Conservation (phyloP, 148 eudicot genomes). For the Rhododendron ferrugineum region DNA sequence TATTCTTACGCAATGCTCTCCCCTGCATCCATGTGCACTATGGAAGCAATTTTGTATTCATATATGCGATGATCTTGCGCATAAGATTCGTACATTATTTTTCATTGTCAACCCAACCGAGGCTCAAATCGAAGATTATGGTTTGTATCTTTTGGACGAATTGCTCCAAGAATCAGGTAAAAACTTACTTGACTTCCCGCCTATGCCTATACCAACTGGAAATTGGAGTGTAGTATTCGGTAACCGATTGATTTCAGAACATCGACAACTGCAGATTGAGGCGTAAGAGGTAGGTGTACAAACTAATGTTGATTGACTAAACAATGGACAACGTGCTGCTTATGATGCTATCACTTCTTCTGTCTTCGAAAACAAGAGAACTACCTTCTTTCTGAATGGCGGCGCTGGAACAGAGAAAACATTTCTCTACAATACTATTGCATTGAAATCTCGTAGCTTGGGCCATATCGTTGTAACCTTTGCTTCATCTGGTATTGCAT, state of each 20-base stretch:
- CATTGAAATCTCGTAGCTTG: no score
- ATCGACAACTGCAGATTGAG: not conserved
- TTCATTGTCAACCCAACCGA: no score
- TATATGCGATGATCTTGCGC: no score
- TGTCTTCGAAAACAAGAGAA: not conserved
- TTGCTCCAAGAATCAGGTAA: not conserved
- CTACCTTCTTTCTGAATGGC: not conserved
- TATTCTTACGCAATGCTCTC: no score
- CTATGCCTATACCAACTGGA: not conserved
- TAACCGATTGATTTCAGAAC: not conserved
- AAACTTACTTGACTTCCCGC: not conserved
- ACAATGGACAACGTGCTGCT: not conserved
- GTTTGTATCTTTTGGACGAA: no score
- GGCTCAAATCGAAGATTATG: no score
- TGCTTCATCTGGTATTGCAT: no score
- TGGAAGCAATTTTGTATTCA: no score
- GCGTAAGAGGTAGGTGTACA: not conserved
- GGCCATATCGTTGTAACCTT: no score
- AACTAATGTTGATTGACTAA: not conserved
- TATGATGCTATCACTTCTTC: not conserved
- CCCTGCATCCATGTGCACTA: no score
- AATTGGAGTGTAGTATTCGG: not conserved
- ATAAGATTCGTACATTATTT: no score
- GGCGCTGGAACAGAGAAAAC: no score
- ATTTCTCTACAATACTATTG: not conserved